phyloP scores from a whole-genome alignment of 495 filamentous ascomycete species.

The Tuber brumale region DNA sequence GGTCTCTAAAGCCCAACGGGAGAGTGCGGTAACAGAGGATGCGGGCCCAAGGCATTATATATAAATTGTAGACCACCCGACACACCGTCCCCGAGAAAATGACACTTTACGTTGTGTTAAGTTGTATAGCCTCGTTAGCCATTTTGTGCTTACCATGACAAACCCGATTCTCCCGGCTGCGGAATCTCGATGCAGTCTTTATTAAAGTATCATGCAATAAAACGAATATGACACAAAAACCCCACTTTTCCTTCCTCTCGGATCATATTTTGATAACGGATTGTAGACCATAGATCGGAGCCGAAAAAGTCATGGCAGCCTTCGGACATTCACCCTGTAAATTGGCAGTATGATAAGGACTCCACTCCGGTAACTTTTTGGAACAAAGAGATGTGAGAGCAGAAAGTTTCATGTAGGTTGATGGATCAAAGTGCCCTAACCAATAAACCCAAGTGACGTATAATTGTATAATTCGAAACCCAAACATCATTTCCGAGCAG shows the following conservation, averaged over 20 bases:
- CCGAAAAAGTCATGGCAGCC: neutral
- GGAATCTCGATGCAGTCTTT: neutral
- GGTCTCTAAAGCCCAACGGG: neutral
- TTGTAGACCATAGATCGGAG: neutral
- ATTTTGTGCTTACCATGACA: neutral
- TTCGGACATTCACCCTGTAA: neutral
- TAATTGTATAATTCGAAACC: neutral
- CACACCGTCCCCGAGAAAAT: neutral
- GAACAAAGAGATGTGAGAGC: neutral
- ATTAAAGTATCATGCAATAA: neutral
- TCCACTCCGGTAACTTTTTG: neutral
- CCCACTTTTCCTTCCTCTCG: neutral
- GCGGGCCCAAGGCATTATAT: neutral
- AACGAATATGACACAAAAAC: neutral
- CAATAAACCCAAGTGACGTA: neutral
- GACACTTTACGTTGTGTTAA: neutral
- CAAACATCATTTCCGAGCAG: neutral
- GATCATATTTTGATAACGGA: neutral
- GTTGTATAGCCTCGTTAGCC: neutral
- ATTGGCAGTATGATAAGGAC: neutral
- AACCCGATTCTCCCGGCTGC: neutral
- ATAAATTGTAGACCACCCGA: neutral
- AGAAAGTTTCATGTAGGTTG: neutral
- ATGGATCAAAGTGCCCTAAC: neutral
- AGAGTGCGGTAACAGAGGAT: neutral